A percentile compares a stretch with the other conserved stretches of the same genome.
Evolutionary conservation across 768 basidiomycete genomes (phyloP).

Genomic region (Tylopilus rubrobrunneus): DNA sequence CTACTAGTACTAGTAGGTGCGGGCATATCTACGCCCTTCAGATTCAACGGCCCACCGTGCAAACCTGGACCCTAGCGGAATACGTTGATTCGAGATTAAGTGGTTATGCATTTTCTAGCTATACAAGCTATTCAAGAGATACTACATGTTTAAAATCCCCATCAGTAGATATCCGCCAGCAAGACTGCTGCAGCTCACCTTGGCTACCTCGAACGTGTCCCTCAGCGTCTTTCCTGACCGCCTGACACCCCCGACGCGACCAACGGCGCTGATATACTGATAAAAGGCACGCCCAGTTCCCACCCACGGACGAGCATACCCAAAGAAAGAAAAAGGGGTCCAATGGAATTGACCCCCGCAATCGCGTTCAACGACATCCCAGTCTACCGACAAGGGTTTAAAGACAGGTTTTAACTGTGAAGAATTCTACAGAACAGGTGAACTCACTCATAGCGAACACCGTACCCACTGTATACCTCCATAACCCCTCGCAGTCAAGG

Average conservation of each 20-base stretch:
- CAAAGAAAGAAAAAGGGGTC: not conserved
- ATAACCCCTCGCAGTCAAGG: conserved; percentile 59
- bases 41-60: not conserved
- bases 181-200: conserved; percentile 43
- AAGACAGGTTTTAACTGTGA: not conserved
- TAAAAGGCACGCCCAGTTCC: conserved; percentile 93
- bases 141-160: too few relatives aligned
- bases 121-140: too few relatives aligned
- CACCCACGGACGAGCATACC: conserved; percentile 29
- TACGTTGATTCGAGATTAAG: too few relatives aligned
- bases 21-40: not conserved
- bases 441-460: conserved; percentile 46
- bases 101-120: too few relatives aligned
- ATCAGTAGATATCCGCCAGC: not conserved
- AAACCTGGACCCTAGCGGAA: too few relatives aligned
- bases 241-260: conserved; percentile 98
- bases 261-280: conserved; percentile 90
- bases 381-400: too few relatives aligned
- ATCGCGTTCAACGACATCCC: too few relatives aligned
- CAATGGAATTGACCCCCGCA: conserved; percentile 66
- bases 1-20: too few relatives aligned
- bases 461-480: conserved; percentile 53
- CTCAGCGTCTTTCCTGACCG: conserved; percentile 92
- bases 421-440: not conserved
- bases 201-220: conserved; percentile 97